Percentiles rank a stretch among this genome's conserved stretches.
These are phyloP conservation scores for Phytomonas serpens DNA, from an alignment of 208 protist species.

Conservation along the genomic window DNA sequence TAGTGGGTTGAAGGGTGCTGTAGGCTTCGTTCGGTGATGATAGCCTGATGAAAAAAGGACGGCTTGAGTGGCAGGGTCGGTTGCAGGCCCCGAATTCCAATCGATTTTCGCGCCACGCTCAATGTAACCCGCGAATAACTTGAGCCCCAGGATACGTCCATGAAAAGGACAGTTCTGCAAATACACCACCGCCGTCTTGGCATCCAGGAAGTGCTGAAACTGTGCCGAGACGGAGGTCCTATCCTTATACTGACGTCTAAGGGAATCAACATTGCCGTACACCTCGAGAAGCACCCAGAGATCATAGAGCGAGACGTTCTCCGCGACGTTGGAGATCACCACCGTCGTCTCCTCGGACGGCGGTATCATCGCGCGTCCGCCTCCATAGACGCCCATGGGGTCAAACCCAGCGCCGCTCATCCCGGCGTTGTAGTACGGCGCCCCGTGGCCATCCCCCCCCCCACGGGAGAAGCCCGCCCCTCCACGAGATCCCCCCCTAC, in stretches of 20 bases:
- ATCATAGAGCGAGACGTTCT: slow-evolving; percentile 61
- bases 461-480: slow-evolving; percentile 3
- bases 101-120: slow-evolving; percentile 48
- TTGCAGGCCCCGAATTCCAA: slow-evolving; percentile 69
- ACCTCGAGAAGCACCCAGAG: slow-evolving; percentile 87
- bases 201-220: slow-evolving; percentile 69
- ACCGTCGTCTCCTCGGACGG: slow-evolving; percentile 32
- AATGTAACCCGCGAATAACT: slow-evolving; percentile 67
- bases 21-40: slow-evolving; percentile 74
- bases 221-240: slow-evolving; percentile 67
- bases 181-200: slow-evolving; percentile 53
- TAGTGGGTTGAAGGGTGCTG: slow-evolving; percentile 54
- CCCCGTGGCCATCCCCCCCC: slow-evolving; percentile 18
- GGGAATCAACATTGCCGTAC: slow-evolving; percentile 81
- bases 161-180: slow-evolving; percentile 70
- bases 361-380: not conserved
- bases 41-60: slow-evolving; percentile 56
- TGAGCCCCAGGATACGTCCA: slow-evolving; percentile 42
- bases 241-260: slow-evolving; percentile 70
- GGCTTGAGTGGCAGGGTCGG: slow-evolving; percentile 54
- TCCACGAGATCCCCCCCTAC: slow-evolving; percentile 13
- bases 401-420: slow-evolving; percentile 11
- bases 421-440: not conserved
- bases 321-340: slow-evolving; percentile 55
- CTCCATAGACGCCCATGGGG: slow-evolving; percentile 12